Conservation (phyloP, 2,329 filamentous ascomycete genomes). For the Boeremia lycopersici region DNA sequence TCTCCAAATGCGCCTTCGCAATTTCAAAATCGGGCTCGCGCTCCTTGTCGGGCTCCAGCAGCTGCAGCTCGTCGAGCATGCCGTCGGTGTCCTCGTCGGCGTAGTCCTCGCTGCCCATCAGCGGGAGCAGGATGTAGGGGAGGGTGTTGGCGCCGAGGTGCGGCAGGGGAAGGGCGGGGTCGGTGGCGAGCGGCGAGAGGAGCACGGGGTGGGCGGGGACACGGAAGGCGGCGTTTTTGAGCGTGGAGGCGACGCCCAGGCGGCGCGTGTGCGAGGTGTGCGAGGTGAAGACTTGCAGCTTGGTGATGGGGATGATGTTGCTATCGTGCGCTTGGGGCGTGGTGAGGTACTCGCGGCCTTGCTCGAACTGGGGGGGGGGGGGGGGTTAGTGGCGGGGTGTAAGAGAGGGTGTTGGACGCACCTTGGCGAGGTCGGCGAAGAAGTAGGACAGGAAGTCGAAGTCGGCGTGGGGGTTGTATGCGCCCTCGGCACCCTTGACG, state of each 20-base stretch:
- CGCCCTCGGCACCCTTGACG: slow-evolving; percentile 83
- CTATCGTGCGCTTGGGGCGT: slow-evolving; percentile 75
- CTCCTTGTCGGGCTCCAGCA: slow-evolving; percentile 87
- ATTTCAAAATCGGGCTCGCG: slow-evolving; percentile 79
- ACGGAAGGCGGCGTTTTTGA: slow-evolving; percentile 93
- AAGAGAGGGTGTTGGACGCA: slow-evolving; percentile 14
- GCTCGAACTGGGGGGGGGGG: slow-evolving; percentile 64
- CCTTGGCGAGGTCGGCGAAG: slow-evolving; percentile 85
- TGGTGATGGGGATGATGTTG: slow-evolving; percentile 82
- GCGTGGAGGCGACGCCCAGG: slow-evolving; percentile 92
- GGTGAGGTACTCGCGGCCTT: slow-evolving; percentile 77
- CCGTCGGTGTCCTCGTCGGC: slow-evolving; percentile 81
- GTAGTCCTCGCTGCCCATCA: slow-evolving; percentile 88
- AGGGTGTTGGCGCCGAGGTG: slow-evolving; percentile 78
- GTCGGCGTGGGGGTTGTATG: slow-evolving; percentile 82
- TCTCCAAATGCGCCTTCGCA: slow-evolving; percentile 87
- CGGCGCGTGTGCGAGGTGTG: slow-evolving; percentile 82
- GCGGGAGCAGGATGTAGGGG: slow-evolving; percentile 85
- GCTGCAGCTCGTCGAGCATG: slow-evolving; percentile 89
- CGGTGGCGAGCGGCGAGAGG: slow-evolving; percentile 54
- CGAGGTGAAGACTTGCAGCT: slow-evolving; percentile 93
- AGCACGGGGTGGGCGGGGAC: slow-evolving; percentile 73
- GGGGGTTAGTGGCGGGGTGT: background rate
- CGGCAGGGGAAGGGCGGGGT: slow-evolving; percentile 45
- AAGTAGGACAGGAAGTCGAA: slow-evolving; percentile 94